These are phyloP conservation scores for Penicillium thymicola DNA, from an alignment of 2,329 filamentous ascomycete genomes.

Conservation along the genomic window DNA sequence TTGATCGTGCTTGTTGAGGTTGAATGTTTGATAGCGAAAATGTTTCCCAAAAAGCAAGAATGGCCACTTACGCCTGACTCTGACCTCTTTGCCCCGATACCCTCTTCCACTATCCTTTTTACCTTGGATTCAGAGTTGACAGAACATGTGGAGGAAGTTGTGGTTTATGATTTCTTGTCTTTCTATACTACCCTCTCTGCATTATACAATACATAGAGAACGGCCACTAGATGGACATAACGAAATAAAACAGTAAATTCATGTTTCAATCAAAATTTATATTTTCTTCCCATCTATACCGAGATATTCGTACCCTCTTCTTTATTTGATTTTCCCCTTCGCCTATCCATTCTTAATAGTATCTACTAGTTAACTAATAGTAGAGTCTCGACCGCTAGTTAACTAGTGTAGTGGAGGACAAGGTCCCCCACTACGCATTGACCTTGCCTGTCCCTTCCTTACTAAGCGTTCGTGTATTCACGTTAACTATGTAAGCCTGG, in stretches of 20 bases:
- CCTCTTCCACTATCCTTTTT: constrained; percentile 4
- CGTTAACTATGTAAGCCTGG: too few species aligned
- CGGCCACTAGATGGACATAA: constrained; percentile 15
- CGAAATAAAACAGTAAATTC: constrained; percentile 1
- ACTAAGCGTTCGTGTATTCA: too few species aligned
- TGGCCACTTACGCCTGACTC: not conserved
- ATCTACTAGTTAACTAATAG: too few species aligned
- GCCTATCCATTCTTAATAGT: too few species aligned
- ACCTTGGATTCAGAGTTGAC: not conserved
- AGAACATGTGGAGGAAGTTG: constrained; percentile 6
- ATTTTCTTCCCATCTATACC: too few species aligned
- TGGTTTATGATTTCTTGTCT: constrained; percentile 5
- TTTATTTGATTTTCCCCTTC: too few species aligned
- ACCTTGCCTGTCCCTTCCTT: too few species aligned
- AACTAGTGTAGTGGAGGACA: too few species aligned
- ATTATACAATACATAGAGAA: constrained; percentile 9
- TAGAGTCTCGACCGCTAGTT: too few species aligned
- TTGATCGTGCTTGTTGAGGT: not conserved
- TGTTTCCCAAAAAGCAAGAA: constrained; percentile 7
- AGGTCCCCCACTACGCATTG: too few species aligned
- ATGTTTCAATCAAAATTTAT: not conserved
- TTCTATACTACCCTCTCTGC: constrained; percentile 3
- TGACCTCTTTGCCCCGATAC: constrained; percentile 5
- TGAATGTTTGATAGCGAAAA: constrained; percentile 8
- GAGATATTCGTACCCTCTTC: too few species aligned